Conservation (phyloP, 2,329 filamentous ascomycete species). For the Ophiosphaerella narmari region DNA sequence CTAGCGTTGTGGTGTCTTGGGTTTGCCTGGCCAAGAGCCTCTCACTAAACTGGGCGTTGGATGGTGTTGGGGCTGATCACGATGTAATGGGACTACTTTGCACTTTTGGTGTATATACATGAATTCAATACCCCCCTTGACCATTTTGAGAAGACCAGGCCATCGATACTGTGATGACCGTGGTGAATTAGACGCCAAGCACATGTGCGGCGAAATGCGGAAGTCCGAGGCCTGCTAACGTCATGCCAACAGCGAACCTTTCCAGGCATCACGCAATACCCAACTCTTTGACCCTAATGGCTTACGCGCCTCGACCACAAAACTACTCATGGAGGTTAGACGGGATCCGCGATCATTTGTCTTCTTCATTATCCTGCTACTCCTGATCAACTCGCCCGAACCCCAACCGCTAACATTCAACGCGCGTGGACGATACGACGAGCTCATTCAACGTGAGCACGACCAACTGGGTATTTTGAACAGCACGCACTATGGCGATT, state of each 20-base stretch:
- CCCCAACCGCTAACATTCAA: slow-evolving; percentile 40
- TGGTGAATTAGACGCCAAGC: slow-evolving; percentile 7
- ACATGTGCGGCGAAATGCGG: slow-evolving; percentile 9
- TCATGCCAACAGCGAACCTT: slow-evolving; percentile 4
- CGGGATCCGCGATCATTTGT: slow-evolving; percentile 44
- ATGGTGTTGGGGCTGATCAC: slow-evolving; percentile 18
- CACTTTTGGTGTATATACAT: slow-evolving; percentile 30
- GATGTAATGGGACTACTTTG: slow-evolving; percentile 14
- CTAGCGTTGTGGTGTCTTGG: slow-evolving; percentile 7
- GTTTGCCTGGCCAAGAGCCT: too few species aligned
- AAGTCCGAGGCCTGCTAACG: slow-evolving; percentile 13
- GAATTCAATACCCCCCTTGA: slow-evolving; percentile 43
- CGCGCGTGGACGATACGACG: slow-evolving; percentile 46
- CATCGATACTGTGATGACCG: background rate
- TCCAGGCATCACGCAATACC: background rate
- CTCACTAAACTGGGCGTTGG: slow-evolving; percentile 16
- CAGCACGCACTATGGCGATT: slow-evolving; percentile 50
- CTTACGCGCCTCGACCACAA: slow-evolving; percentile 12
- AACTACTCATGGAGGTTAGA: slow-evolving; percentile 42
- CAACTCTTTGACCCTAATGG: slow-evolving; percentile 25
- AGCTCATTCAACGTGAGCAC: slow-evolving; percentile 57
- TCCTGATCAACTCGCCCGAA: slow-evolving; percentile 46
- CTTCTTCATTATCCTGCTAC: slow-evolving; percentile 44
- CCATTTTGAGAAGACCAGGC: slow-evolving; percentile 8
- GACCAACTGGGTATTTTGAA: slow-evolving; percentile 53